Percentiles rank a stretch among this genome's conserved stretches.
phyloP scores from a whole-genome alignment of 2,329 filamentous ascomycete genomes.

The Ophiosphaerella herpotricha region DNA sequence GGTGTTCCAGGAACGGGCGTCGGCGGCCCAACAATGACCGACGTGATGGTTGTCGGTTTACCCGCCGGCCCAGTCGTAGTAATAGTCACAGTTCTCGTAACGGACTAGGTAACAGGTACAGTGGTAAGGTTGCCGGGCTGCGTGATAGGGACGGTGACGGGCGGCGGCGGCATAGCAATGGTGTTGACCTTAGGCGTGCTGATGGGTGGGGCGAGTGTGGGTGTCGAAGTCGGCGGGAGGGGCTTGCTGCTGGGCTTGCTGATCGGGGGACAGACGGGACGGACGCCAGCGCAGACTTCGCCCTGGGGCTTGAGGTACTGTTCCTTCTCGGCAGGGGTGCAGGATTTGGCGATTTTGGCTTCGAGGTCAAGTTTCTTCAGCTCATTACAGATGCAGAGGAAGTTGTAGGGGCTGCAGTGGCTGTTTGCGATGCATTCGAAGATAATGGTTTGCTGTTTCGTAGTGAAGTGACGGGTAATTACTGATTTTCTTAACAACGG shows the following conservation, averaged over 20 bases:
- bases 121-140: not conserved
- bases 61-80: not conserved
- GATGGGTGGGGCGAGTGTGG: not conserved
- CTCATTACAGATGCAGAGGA: constrained; percentile 27
- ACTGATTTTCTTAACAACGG: too few species aligned
- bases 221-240: not conserved
- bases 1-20: too few species aligned
- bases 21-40: not conserved
- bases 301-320: too few species aligned
- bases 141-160: not conserved
- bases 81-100: not conserved
- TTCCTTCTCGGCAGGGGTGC: too few species aligned
- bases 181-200: not conserved
- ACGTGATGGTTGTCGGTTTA: not conserved
- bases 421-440: constrained; percentile 20
- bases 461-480: too few species aligned
- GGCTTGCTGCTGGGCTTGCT: too few species aligned
- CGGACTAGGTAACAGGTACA: not conserved
- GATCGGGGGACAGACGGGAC: too few species aligned
- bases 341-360: constrained; percentile 1
- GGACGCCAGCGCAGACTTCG: too few species aligned
- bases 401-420: constrained; percentile 21
- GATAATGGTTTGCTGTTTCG: constrained; percentile 20
- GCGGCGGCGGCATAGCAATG: not conserved
- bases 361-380: constrained; percentile 11